Percentiles rank a stretch among this genome's conserved stretches.
These are phyloP conservation scores for Laetiporus sulphureus DNA, from an alignment of 1,284 basidiomycete genomes.

Conservation along the genomic window DNA sequence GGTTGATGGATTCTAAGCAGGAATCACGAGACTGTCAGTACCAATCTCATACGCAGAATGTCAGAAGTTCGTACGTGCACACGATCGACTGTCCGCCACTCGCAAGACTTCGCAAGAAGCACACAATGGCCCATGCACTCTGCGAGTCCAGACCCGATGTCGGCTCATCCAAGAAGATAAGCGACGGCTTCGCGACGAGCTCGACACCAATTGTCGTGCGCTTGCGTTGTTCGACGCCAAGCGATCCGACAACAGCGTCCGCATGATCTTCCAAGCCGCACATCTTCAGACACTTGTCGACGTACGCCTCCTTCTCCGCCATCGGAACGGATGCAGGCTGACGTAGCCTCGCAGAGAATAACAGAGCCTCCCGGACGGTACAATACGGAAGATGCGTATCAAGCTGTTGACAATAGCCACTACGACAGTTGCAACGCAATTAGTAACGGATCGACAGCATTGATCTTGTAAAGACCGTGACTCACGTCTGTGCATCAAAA, in stretches of 20 bases:
- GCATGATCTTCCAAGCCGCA: conserved; percentile 69
- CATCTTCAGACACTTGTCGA: conserved; percentile 74
- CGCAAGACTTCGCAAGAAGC: conserved; percentile 76
- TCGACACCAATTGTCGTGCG: conserved; percentile 81
- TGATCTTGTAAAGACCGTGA: not conserved
- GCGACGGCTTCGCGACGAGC: conserved; percentile 68
- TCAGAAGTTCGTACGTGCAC: conserved; percentile 39
- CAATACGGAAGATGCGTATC: conserved; percentile 69
- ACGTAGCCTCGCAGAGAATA: conserved; percentile 78
- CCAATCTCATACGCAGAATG: not conserved
- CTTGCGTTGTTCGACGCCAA: conserved; percentile 76
- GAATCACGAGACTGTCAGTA: not conserved
- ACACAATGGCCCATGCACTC: conserved; percentile 82
- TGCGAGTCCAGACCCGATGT: conserved; percentile 87
- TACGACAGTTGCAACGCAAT: conserved; percentile 16
- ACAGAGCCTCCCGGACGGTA: conserved; percentile 82
- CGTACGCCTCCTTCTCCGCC: conserved; percentile 78
- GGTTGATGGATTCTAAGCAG: conserved; percentile 50
- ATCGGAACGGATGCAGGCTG: conserved; percentile 64
- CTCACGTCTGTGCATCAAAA: conserved; percentile 67
- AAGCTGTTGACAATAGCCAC: conserved; percentile 77
- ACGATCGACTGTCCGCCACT: conserved; percentile 75
- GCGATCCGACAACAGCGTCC: conserved; percentile 72
- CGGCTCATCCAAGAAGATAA: conserved; percentile 81
- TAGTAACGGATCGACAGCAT: not conserved